phyloP scores from a whole-genome alignment of 2,329 filamentous ascomycete species.

The Monilinia laxa region DNA sequence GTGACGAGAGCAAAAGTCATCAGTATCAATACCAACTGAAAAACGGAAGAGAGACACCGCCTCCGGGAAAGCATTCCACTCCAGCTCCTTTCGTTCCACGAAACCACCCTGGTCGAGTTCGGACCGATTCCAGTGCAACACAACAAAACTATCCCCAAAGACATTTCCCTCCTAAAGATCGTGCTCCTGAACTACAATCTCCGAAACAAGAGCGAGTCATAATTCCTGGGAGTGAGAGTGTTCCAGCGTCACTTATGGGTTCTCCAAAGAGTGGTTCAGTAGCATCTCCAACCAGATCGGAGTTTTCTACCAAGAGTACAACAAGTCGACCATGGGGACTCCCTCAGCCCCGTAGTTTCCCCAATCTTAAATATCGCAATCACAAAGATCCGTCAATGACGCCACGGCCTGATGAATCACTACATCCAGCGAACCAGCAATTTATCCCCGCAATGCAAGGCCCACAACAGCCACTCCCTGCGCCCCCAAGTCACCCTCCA shows the following conservation, averaged over 20 bases:
- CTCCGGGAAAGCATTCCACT: constrained; percentile 38
- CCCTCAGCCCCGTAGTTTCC: constrained; percentile 30
- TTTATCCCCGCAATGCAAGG: neutral
- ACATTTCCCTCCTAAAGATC: constrained; percentile 41
- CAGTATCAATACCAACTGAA: constrained; percentile 81
- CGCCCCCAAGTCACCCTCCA: constrained; percentile 5
- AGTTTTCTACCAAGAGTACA: constrained; percentile 20
- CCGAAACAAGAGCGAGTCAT: constrained; percentile 24
- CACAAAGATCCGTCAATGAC: constrained; percentile 32
- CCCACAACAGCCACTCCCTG: constrained; percentile 14
- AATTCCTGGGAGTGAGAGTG: constrained; percentile 28
- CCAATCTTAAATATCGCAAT: constrained; percentile 32
- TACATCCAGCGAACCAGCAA: constrained; percentile 35
- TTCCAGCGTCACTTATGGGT: constrained; percentile 34
- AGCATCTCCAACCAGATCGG: constrained; percentile 26
- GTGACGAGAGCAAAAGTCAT: constrained; percentile 82
- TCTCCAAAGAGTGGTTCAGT: constrained; percentile 32
- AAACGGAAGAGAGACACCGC: constrained; percentile 66
- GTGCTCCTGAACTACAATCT: constrained; percentile 28
- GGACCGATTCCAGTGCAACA: constrained; percentile 49
- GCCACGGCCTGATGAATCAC: constrained; percentile 37
- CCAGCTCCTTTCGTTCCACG: constrained; percentile 33
- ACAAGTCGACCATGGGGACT: constrained; percentile 21
- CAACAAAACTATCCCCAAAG: constrained; percentile 49
- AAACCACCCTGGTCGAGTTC: constrained; percentile 42